Percentiles rank a stretch among this genome's conserved stretches.
phyloP scores from a whole-genome alignment of 768 basidiomycete species.

The Suillus variegatus region DNA sequence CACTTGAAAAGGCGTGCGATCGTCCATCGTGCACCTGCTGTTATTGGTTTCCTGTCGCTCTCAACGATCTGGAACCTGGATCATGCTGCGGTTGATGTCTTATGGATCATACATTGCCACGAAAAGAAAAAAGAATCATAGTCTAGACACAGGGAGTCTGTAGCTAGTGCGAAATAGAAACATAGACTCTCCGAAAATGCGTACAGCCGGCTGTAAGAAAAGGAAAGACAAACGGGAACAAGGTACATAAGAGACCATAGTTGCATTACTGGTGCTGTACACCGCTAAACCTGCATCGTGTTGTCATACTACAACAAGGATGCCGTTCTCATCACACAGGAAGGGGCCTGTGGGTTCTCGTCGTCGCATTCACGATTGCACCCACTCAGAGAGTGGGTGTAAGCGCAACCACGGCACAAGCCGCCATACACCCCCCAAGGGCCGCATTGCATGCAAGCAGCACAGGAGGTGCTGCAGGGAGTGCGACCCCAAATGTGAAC shows the following conservation, averaged over 20 bases:
- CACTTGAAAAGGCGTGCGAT: too few relatives aligned
- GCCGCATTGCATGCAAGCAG: constrained; percentile 24
- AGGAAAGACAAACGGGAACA: too few relatives aligned
- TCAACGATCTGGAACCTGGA: too few relatives aligned
- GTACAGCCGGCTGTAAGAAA: too few relatives aligned
- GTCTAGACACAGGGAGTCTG: neutral
- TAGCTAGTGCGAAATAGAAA: neutral
- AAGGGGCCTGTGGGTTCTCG: neutral
- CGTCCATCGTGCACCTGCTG: too few relatives aligned
- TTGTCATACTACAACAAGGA: too few relatives aligned
- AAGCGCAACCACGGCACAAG: constrained; percentile 22
- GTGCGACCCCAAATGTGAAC: constrained; percentile 22
- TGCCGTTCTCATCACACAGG: neutral
- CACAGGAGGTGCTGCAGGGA: constrained; percentile 22
- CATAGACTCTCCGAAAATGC: neutral
- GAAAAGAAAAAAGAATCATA: neutral
- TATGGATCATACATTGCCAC: too few relatives aligned
- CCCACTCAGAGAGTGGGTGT: constrained; percentile 25
- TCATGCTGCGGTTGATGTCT: too few relatives aligned
- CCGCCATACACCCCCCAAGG: constrained; percentile 26
- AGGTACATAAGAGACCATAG: neutral
- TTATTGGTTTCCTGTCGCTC: too few relatives aligned
- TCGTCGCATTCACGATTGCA: neutral
- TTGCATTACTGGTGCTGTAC: neutral
- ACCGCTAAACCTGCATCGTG: neutral